Evolutionary conservation across 257 asterid genomes (phyloP).

Genomic region (Paraleonurus japonicus): DNA sequence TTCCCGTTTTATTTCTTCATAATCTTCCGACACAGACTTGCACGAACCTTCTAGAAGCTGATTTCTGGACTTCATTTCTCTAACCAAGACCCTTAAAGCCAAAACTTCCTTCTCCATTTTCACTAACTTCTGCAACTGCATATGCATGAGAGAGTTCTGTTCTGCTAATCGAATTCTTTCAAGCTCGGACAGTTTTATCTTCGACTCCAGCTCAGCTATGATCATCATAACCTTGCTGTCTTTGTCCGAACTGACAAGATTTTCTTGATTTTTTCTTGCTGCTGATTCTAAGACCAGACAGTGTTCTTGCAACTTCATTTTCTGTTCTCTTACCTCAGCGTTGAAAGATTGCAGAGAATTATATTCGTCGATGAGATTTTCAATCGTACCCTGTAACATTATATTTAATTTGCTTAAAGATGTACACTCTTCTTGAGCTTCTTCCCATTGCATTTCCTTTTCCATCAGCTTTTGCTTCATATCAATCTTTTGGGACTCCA

Average conservation of each 20-base stretch:
- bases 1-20: conserved; percentile 34
- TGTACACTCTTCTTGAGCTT: conserved; percentile 39
- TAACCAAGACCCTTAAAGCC: conserved; percentile 29
- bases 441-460: conserved; percentile 37
- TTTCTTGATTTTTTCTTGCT: conserved; percentile 28
- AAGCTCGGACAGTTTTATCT: conserved; percentile 26
- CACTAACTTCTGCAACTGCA: conserved; percentile 26
- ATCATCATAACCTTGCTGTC: conserved; percentile 20
- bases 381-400: conserved; percentile 40
- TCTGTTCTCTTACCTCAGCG: conserved; percentile 42
- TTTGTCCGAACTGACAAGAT: conserved; percentile 6
- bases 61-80: conserved; percentile 24
- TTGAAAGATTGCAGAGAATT: conserved; percentile 31
- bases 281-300: conserved; percentile 38
- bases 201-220: conserved; percentile 34
- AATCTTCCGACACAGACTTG: conserved; percentile 32
- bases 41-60: conserved; percentile 37
- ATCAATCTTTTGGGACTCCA: conserved; percentile 30
- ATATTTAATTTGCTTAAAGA: conserved; percentile 36
- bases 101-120: conserved; percentile 39
- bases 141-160: conserved; percentile 27
- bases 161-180: conserved; percentile 41
- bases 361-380: conserved; percentile 43
- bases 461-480: conserved; percentile 34
- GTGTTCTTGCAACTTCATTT: conserved; percentile 23